Evolutionary conservation across 108 stramenopile genomes (phyloP).

Genomic region (Nitzschia inconspicua): DNA sequence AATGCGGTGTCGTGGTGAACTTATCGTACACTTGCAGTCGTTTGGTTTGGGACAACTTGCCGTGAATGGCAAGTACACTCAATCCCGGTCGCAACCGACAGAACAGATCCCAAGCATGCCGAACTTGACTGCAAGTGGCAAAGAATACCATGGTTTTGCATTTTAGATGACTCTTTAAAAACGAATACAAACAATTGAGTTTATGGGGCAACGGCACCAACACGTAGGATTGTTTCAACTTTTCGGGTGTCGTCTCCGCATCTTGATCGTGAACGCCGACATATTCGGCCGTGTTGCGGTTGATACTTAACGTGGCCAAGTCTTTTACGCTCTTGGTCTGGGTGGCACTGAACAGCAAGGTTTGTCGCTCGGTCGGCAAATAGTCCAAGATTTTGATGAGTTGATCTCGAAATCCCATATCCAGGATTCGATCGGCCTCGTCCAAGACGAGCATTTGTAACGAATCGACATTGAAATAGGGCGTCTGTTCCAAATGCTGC

Average conservation of each 20-base stretch:
- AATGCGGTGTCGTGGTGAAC: constrained; percentile 82
- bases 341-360: constrained; percentile 97
- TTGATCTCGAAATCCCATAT: constrained; percentile 97
- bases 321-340: constrained; percentile 97
- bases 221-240: constrained; percentile 86
- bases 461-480: constrained; percentile 84
- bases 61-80: constrained; percentile 96
- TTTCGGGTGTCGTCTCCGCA: constrained; percentile 72
- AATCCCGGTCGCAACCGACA: constrained; percentile 94
- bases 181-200: constrained; percentile 93
- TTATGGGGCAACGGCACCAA: constrained; percentile 90
- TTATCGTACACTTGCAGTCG: constrained; percentile 96
- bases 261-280: constrained; percentile 96
- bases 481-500: constrained; percentile 98
- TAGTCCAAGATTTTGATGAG: constrained; percentile 90
- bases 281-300: constrained; percentile 79
- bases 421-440: constrained; percentile 97
- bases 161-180: constrained; percentile 94
- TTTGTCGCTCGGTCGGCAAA: constrained; percentile 87
- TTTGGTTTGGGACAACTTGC: constrained; percentile 93
- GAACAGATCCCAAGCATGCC: constrained; percentile 90
- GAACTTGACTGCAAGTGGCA: constrained; percentile 94
- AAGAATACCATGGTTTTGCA: constrained; percentile 97
- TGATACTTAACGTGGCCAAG: constrained; percentile 89
- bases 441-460: constrained; percentile 94